phyloP scores from a whole-genome alignment of 2,329 filamentous ascomycete genomes.

The Pestalotiopsis sp. region DNA sequence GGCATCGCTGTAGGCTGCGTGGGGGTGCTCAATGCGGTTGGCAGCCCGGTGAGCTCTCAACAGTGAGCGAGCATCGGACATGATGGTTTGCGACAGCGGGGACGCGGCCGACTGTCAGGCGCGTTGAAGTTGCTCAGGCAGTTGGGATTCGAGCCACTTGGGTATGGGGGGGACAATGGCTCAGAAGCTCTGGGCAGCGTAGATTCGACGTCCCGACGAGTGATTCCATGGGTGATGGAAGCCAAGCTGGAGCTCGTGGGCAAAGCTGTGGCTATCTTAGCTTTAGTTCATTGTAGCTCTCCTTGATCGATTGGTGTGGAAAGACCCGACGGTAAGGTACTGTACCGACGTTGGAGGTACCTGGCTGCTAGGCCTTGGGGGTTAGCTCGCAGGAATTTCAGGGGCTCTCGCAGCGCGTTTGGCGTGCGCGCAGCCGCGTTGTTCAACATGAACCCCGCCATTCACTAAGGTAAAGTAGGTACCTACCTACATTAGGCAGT shows the following conservation, averaged over 20 bases:
- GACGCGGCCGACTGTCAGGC: not conserved
- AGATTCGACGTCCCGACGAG: not conserved
- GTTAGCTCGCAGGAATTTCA: not conserved
- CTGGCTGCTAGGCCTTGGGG: too few species aligned
- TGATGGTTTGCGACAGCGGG: constrained; percentile 37
- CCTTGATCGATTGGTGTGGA: not conserved
- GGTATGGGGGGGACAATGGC: not conserved
- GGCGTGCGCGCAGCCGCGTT: too few species aligned
- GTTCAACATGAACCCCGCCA: too few species aligned
- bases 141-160: not conserved
- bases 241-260: not conserved
- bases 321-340: not conserved
- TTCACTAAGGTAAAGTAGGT: too few species aligned
- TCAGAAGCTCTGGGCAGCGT: not conserved
- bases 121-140: not conserved
- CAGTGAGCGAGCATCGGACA: constrained; percentile 81
- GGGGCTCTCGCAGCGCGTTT: not conserved
- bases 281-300: not conserved
- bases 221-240: not conserved
- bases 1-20: constrained; percentile 68
- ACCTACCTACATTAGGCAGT: too few species aligned
- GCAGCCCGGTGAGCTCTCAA: constrained; percentile 77
- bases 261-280: not conserved
- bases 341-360: too few species aligned
- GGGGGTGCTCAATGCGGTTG: constrained; percentile 71